These are phyloP conservation scores for Termitomyces sp. DNA, from an alignment of 768 basidiomycete genomes.

Conservation along the genomic window DNA sequence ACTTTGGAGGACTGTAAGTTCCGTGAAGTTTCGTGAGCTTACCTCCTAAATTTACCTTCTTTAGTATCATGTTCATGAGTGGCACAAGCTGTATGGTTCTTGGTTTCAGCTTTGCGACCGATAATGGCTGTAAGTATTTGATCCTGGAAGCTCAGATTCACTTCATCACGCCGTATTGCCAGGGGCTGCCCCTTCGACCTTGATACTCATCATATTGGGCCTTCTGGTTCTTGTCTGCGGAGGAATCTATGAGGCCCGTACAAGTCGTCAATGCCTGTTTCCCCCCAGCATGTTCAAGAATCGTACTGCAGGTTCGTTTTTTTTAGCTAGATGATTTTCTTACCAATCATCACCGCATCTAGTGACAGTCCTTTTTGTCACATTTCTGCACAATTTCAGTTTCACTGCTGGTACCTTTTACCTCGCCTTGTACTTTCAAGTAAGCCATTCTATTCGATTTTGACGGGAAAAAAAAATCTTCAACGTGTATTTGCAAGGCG, in stretches of 20 bases:
- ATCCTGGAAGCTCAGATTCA: slow-evolving; percentile 2
- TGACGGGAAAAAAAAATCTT: slow-evolving; percentile 1
- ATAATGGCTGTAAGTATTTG: slow-evolving; percentile 59
- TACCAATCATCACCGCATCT: slow-evolving; percentile 15
- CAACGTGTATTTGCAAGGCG: slow-evolving; percentile 40
- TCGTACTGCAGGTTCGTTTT: slow-evolving; percentile 53
- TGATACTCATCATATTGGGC: slow-evolving; percentile 59
- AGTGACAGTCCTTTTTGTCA: slow-evolving; percentile 68
- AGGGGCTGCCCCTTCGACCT: slow-evolving; percentile 68
- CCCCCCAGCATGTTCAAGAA: slow-evolving; percentile 62
- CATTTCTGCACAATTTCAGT: slow-evolving; percentile 79
- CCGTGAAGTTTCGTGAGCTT: slow-evolving; percentile 7
- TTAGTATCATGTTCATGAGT: slow-evolving; percentile 68
- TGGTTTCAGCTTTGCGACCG: slow-evolving; percentile 76
- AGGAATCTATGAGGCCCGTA: slow-evolving; percentile 66
- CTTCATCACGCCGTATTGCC: slow-evolving; percentile 19
- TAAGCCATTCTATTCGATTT: slow-evolving; percentile 25
- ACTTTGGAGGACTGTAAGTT: slow-evolving; percentile 77
- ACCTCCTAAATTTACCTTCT: slow-evolving; percentile 16
- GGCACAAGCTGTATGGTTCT: slow-evolving; percentile 75
- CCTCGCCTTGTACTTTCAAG: slow-evolving; percentile 82
- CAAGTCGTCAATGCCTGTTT: slow-evolving; percentile 69
- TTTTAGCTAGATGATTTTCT: slow-evolving; percentile 7
- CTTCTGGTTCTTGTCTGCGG: slow-evolving; percentile 52
- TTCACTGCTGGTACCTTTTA: slow-evolving; percentile 88